phyloP scores from a whole-genome alignment of 768 basidiomycete species.

The Lentinula sp. region DNA sequence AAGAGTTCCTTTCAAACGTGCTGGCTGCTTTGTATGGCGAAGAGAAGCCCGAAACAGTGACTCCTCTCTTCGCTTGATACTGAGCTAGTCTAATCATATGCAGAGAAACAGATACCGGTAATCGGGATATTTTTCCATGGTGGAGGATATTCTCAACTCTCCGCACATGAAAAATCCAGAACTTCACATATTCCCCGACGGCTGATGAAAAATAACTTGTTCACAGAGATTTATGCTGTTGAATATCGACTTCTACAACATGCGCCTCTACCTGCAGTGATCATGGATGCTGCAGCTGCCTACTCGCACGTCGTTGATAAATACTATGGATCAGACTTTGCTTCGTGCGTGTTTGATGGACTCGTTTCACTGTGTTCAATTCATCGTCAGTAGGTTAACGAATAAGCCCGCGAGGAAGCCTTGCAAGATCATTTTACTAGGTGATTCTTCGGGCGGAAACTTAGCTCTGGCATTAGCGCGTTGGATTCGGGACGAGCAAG shows the following conservation, averaged over 20 bases:
- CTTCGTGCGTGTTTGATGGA: background rate
- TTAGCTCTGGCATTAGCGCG: constrained; percentile 43
- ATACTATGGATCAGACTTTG: constrained; percentile 11
- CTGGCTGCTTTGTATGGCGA: constrained; percentile 46
- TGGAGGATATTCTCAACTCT: constrained; percentile 54
- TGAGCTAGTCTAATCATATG: constrained; percentile 17
- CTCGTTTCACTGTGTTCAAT: background rate
- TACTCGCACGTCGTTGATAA: constrained; percentile 39
- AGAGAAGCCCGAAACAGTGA: constrained; percentile 17
- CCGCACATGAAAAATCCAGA: constrained; percentile 40
- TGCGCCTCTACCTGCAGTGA: constrained; percentile 46
- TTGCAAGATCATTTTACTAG: constrained; percentile 40
- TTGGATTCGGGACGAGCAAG: constrained; percentile 47
- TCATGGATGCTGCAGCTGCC: constrained; percentile 47
- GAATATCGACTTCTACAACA: constrained; percentile 49
- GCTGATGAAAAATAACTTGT: constrained; percentile 26
- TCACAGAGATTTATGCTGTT: constrained; percentile 35
- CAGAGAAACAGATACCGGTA: constrained; percentile 22
- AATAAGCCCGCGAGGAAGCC: background rate
- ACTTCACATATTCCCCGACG: constrained; percentile 44
- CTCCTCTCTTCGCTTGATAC: background rate
- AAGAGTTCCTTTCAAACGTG: constrained; percentile 30
- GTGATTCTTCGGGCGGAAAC: constrained; percentile 53
- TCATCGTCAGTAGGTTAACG: background rate
- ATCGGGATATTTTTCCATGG: constrained; percentile 50